Percentiles rank a stretch among this genome's conserved stretches.
Conservation (phyloP, 2,329 filamentous ascomycete genomes). For the Mycocentrospora acerina region DNA sequence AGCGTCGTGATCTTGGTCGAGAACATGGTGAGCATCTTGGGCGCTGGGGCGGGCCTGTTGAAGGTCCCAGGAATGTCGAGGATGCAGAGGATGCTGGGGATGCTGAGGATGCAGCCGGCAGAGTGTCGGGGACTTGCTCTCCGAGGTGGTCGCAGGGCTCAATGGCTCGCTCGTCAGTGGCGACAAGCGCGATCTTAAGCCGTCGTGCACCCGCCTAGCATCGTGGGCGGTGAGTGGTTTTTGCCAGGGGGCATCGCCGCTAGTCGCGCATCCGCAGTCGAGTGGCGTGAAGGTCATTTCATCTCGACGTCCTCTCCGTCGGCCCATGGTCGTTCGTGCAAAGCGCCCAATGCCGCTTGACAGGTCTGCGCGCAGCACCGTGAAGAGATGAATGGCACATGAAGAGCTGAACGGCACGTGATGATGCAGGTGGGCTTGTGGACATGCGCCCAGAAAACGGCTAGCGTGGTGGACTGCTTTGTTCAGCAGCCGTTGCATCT, state of each 20-base stretch:
- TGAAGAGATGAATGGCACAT: too few relatives aligned
- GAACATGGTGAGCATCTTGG: slow-evolving; percentile 28
- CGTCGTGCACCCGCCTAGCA: slow-evolving; percentile 9
- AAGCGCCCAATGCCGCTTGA: neutral
- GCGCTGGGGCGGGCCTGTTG: slow-evolving; percentile 11
- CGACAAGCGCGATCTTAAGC: neutral
- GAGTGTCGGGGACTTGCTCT: neutral
- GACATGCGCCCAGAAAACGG: too few relatives aligned
- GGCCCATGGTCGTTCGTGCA: slow-evolving; percentile 15
- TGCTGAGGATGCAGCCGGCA: slow-evolving; percentile 1
- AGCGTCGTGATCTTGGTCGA: slow-evolving; percentile 26
- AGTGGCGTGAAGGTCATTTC: slow-evolving; percentile 37
- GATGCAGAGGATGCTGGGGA: neutral
- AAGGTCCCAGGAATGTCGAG: slow-evolving; percentile 9
- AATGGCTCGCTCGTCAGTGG: neutral
- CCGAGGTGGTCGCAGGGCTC: neutral
- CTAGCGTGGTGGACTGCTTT: too few relatives aligned
- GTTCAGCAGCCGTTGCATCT: too few relatives aligned
- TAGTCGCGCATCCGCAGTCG: slow-evolving; percentile 5
- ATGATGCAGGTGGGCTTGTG: too few relatives aligned
- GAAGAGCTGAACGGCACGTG: too few relatives aligned
- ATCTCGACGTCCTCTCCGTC: slow-evolving; percentile 12
- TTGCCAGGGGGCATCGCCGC: slow-evolving; percentile 23
- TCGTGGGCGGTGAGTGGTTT: slow-evolving; percentile 21
- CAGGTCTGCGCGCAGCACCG: too few relatives aligned